Percentiles rank a stretch among this genome's conserved stretches.
Conservation (phyloP, 345 rosid species). For the Acer campestre region DNA sequence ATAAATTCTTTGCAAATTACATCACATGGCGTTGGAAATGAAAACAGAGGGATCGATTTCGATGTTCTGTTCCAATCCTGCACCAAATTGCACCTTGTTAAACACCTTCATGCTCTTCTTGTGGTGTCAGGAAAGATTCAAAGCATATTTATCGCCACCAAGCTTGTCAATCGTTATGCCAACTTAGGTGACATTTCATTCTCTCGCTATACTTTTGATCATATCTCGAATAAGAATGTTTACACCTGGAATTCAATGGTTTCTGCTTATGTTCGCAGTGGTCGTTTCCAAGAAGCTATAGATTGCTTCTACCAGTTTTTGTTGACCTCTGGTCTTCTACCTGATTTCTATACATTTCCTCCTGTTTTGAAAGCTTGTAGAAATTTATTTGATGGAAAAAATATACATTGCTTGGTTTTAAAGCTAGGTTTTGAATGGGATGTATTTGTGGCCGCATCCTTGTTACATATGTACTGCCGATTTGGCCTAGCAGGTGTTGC, state of each 20-base stretch:
- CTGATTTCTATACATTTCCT: slow-evolving; percentile 68
- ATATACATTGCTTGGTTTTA: slow-evolving; percentile 52
- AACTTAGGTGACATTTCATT: slow-evolving; percentile 34
- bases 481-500: slow-evolving; percentile 39
- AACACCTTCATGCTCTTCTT: slow-evolving; percentile 47
- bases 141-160: slow-evolving; percentile 32
- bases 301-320: slow-evolving; percentile 43
- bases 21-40: slow-evolving; percentile 13
- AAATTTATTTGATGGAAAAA: slow-evolving; percentile 44
- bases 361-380: slow-evolving; percentile 59
- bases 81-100: slow-evolving; percentile 33
- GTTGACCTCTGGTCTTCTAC: slow-evolving; percentile 47
- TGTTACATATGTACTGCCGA: slow-evolving; percentile 55
- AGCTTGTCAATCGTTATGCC: slow-evolving; percentile 53
- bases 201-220: slow-evolving; percentile 42
- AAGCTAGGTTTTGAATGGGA: slow-evolving; percentile 66
- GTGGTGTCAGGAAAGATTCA: slow-evolving; percentile 40
- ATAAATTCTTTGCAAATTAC: slow-evolving; percentile 28
- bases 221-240: slow-evolving; percentile 43
- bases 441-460: slow-evolving; percentile 58
- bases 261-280: slow-evolving; percentile 47
- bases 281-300: slow-evolving; percentile 36
- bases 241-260: slow-evolving; percentile 61
- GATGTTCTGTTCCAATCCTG: slow-evolving; percentile 40
- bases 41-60: slow-evolving; percentile 33